Conservation (phyloP, 2,329 filamentous ascomycete species). For the Colletotrichum musae region DNA sequence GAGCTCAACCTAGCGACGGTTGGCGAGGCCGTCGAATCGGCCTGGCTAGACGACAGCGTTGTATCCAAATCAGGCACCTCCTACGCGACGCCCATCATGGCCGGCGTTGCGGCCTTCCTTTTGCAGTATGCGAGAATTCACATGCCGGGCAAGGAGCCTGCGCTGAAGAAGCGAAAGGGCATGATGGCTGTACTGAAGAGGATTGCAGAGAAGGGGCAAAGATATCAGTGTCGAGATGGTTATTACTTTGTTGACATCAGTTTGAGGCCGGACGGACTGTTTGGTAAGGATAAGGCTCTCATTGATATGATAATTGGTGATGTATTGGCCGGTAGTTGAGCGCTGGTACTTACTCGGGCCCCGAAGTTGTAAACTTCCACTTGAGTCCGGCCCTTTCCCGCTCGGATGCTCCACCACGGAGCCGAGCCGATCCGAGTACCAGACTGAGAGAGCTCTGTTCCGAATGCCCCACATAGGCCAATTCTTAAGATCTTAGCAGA, state of each 20-base stretch:
- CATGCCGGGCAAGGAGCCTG: neutral
- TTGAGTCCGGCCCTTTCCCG: too few relatives aligned
- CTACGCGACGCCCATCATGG: constrained; percentile 40
- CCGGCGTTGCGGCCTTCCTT: constrained; percentile 40
- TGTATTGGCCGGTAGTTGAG: neutral
- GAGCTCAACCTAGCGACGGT: constrained; percentile 30
- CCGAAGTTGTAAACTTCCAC: too few relatives aligned
- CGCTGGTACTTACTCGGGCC: too few relatives aligned
- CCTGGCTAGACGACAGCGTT: constrained; percentile 24
- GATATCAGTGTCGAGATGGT: neutral
- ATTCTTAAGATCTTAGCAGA: too few relatives aligned
- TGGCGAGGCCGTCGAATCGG: constrained; percentile 36
- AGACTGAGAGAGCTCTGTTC: too few relatives aligned
- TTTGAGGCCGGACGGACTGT: neutral
- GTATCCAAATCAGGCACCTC: constrained; percentile 35
- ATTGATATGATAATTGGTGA: neutral
- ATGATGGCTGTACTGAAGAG: neutral
- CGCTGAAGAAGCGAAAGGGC: neutral
- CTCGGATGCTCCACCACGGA: too few relatives aligned
- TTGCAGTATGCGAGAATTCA: constrained; percentile 21
- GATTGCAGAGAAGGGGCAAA: neutral
- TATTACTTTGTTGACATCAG: neutral
- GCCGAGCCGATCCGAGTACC: too few relatives aligned
- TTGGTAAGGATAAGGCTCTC: constrained; percentile 44
- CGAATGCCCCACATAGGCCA: too few relatives aligned